A percentile compares a stretch with the other conserved stretches of the same genome.
phyloP scores from a whole-genome alignment of 495 filamentous ascomycete species.

The Hypoxylon fuscum region DNA sequence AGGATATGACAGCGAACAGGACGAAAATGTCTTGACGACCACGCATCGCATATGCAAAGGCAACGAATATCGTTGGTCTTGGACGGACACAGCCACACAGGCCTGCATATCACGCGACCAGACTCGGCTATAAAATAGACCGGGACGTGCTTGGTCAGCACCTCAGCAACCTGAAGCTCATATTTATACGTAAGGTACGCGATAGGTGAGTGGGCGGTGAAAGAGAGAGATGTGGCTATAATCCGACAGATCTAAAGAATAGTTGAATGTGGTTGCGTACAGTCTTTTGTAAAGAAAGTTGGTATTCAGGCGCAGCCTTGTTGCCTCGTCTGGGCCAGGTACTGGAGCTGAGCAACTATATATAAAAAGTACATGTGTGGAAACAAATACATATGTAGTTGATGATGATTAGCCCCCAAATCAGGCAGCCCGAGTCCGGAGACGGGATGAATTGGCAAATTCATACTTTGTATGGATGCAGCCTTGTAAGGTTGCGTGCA shows the following conservation, averaged over 20 bases:
- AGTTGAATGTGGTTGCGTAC: no score
- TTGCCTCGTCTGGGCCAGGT: slow-evolving; percentile 29
- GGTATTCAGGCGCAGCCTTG: slow-evolving; percentile 31
- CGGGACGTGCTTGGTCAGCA: slow-evolving; percentile 28
- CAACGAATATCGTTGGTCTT: slow-evolving; percentile 34
- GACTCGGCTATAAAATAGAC: slow-evolving; percentile 37
- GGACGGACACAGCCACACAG: slow-evolving; percentile 34
- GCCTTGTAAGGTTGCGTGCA: slow-evolving; percentile 44
- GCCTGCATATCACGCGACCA: slow-evolving; percentile 39
- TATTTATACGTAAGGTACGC: no score
- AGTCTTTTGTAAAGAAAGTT: slow-evolving; percentile 3
- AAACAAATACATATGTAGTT: no score
- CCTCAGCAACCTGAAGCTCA: not conserved
- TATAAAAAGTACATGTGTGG: no score
- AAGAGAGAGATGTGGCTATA: no score
- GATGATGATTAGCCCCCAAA: slow-evolving; percentile 33
- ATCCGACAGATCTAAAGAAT: no score
- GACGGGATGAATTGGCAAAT: slow-evolving; percentile 27
- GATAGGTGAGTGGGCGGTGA: not conserved
- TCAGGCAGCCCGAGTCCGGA: slow-evolving; percentile 30
- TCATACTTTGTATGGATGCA: slow-evolving; percentile 39
- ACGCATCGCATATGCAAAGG: slow-evolving; percentile 40
- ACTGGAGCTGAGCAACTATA: slow-evolving; percentile 15
- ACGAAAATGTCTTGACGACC: slow-evolving; percentile 32
- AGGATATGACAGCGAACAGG: slow-evolving; percentile 31